phyloP scores from a whole-genome alignment of 768 basidiomycete species.

The Phlegmacium glaucopus region DNA sequence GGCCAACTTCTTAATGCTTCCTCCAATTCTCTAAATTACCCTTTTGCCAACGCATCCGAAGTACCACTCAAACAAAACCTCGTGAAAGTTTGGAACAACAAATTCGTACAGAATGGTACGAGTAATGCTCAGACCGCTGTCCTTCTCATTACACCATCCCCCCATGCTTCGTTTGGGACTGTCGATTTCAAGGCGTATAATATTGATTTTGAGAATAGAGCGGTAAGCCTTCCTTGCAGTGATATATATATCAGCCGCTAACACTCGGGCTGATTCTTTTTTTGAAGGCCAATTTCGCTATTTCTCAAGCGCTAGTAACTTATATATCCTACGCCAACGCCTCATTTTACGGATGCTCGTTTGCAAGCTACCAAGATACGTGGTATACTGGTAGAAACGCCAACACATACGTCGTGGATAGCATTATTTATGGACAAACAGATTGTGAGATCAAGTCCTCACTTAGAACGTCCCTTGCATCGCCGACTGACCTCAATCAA shows the following conservation, averaged over 20 bases:
- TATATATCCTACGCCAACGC: slow-evolving; percentile 65
- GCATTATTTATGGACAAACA: slow-evolving; percentile 58
- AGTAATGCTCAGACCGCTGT: slow-evolving; percentile 61
- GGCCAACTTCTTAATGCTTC: slow-evolving; percentile 42
- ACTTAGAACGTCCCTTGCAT: neutral
- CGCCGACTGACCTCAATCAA: neutral
- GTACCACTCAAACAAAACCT: slow-evolving; percentile 46
- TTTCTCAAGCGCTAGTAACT: slow-evolving; percentile 60
- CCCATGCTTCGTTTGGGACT: slow-evolving; percentile 49
- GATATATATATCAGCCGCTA: neutral
- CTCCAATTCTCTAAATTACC: slow-evolving; percentile 31
- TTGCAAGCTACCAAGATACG: slow-evolving; percentile 62
- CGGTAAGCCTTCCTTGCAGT: slow-evolving; percentile 37
- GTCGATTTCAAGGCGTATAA: slow-evolving; percentile 63
- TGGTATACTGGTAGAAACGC: slow-evolving; percentile 61
- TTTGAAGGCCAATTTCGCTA: slow-evolving; percentile 48
- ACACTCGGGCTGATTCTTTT: neutral
- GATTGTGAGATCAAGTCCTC: slow-evolving; percentile 44
- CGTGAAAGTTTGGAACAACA: slow-evolving; percentile 51
- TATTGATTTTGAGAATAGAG: slow-evolving; percentile 63
- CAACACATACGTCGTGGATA: slow-evolving; percentile 58
- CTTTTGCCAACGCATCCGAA: slow-evolving; percentile 29
- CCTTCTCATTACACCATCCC: no score
- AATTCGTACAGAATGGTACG: slow-evolving; percentile 37
- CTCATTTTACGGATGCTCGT: slow-evolving; percentile 62